A percentile compares a stretch with the other conserved stretches of the same genome.
Conservation (phyloP, 2,329 filamentous ascomycete species). For the Ophiostoma montium region DNA sequence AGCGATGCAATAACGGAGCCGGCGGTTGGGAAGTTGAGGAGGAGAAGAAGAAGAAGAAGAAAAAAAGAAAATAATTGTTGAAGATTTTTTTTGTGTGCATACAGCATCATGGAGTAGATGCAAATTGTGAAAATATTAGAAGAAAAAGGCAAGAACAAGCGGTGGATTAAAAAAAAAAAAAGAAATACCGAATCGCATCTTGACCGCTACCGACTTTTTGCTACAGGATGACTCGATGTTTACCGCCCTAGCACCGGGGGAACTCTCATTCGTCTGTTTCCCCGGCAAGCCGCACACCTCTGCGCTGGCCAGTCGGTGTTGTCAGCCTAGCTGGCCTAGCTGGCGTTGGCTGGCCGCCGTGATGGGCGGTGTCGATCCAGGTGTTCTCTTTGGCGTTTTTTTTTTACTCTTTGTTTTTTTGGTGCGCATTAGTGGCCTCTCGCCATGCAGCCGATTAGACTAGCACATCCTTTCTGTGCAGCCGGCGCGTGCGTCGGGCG, state of each 20-base stretch:
- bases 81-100: not conserved
- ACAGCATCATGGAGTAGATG: too few relatives aligned
- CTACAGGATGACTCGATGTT: not conserved
- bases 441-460: not conserved
- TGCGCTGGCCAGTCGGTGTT: slow-evolving; percentile 4
- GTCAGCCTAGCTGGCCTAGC: not conserved
- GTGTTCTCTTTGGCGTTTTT: too few relatives aligned
- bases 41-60: not conserved
- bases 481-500: slow-evolving; percentile 1
- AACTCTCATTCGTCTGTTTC: not conserved
- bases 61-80: not conserved
- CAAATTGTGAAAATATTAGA: too few relatives aligned
- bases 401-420: not conserved
- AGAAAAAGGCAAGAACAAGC: too few relatives aligned
- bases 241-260: not conserved
- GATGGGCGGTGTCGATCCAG: too few relatives aligned
- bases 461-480: not conserved
- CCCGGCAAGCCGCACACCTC: not conserved
- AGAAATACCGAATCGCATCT: not conserved
- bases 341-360: not conserved
- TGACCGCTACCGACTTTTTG: not conserved
- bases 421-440: too few relatives aligned
- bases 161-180: too few relatives aligned
- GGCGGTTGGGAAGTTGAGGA: not conserved
- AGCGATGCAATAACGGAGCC: not conserved